Base-by-base conservation (phyloP, 2,329 filamentous ascomycete species). In the Orbilia oligospora region DNA sequence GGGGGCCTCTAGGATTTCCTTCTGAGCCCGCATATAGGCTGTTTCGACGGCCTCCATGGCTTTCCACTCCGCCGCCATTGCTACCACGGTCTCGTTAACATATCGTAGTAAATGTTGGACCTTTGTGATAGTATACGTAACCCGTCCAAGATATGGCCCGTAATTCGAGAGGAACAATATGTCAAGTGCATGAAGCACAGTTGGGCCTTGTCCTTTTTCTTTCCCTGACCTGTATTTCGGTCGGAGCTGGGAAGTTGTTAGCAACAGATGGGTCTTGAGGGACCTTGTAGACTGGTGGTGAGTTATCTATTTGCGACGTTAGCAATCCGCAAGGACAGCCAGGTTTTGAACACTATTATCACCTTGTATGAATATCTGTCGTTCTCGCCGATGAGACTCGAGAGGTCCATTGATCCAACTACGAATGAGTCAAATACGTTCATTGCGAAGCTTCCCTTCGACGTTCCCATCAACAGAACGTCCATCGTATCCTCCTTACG, bases 41-140 rank as follows among this genome's bases (percentile, higher is more conserved):
- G 86, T 87, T 0, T 94, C 93, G 5, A 97, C 86, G 71, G 97
- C 92, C 79, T 93, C 89, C 0, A 93, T 91, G 41, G 92, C 91
- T 82, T 92, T 92, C 89, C 93, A 97, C 83, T 97, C 94, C 2
- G 90, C 88, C 24, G 90, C 87, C 86, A 97, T 92, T 80, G 95
- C 92, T 38, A 89, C 87, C 80, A 96, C 90, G 0, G 92, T 90
- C 83, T 97, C 93, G 71, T 90, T 90, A 53, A 97, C 88, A 83
- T 99, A 98, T 61, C 93, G 88, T 6, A 97, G 86, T 12, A 98
- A 85, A 80, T 96, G 97, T 82, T 97, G 93, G 16, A 98, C 85
- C 51, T 93, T 92, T 0, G 94, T 97, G 3, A 93, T 91, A 82
- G 97, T 97, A 16, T 92, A 93, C 0, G 94, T 92, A 12, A 98